phyloP scores from a whole-genome alignment of 2,329 filamentous ascomycete genomes.

The Xylaria arbuscula region DNA sequence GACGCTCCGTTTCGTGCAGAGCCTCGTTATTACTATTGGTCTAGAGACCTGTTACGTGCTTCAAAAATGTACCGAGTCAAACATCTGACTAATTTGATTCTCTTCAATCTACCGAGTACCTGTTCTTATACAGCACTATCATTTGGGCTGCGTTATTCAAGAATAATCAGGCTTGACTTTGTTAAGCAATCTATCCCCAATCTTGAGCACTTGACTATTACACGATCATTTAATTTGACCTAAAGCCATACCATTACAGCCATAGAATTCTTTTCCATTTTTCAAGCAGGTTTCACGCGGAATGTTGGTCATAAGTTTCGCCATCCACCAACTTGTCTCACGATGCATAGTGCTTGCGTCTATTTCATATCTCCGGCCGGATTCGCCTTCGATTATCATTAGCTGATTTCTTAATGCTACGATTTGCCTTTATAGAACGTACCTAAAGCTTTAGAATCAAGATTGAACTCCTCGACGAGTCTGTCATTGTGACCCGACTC shows the following conservation, averaged over 20 bases:
- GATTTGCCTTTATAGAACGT: background rate
- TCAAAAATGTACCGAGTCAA: background rate
- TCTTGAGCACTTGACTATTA: background rate
- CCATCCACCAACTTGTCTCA: background rate
- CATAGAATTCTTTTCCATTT: background rate
- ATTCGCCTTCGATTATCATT: background rate
- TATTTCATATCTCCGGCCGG: background rate
- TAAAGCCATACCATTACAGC: constrained; percentile 4
- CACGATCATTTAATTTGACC: constrained; percentile 4
- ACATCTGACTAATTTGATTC: background rate
- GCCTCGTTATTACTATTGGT: background rate
- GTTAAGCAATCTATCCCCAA: background rate
- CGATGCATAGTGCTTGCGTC: background rate
- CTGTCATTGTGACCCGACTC: background rate
- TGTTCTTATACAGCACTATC: background rate
- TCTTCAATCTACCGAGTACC: background rate
- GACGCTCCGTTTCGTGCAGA: background rate
- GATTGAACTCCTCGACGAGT: background rate
- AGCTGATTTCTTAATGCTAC: background rate
- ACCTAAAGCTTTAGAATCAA: background rate
- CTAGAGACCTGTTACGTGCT: background rate
- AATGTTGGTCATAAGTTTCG: background rate
- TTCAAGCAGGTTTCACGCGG: background rate
- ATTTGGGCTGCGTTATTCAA: background rate
- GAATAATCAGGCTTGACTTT: background rate